Base-by-base conservation (phyloP, 23 red algal genomes). In the Agarophyton chilense region DNA sequence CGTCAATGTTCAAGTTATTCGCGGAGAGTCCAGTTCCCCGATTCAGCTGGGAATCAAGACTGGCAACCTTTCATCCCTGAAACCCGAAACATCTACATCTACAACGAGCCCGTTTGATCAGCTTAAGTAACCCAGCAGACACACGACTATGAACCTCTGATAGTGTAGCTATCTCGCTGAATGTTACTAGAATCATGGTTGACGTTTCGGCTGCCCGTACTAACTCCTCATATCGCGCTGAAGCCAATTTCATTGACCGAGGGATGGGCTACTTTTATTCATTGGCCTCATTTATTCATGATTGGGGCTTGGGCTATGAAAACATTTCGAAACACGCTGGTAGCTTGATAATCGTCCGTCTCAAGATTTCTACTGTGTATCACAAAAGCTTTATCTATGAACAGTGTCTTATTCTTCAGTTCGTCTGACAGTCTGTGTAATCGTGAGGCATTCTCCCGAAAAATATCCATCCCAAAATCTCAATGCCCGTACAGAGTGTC, bases 21-120 rank as follows among this genome's bases (percentile, higher is more conserved):
- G 97, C 2, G 90, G 83, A 8, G 91, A 94, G 52, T 75, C 81
- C 28, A 29, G 77, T 16, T 72, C 81, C 36, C 68, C 87, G 18
- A 65, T 99, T 29, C 81, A 90, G 44, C 10, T 98, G 39, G 72
- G 78, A 56, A 88, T 99, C 73, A 80, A 84, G 52, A 95, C 97
- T 33, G 97, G 93, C 34, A 92, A 99, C 62, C 83, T 99, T 66
- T 93, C 90, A 34, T 24, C 31, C 25, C 33, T 84, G 26, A 84
- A 83, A 38, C 5, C 60, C 22, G 60, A 65, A 65, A 26, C 60
- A 38, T 4, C 60, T 6, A 33, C 60, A 26, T 6, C 31, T 17
- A 8, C 60, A 14, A 33, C 60, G 16, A 65, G 31, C 14, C 60
- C 60, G 60, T 65, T 65, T 65, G 60, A 65, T 17, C 60, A 65